Evolutionary conservation across 1,139 yeast genomes (phyloP).

Genomic region (Spathaspora sp.): DNA sequence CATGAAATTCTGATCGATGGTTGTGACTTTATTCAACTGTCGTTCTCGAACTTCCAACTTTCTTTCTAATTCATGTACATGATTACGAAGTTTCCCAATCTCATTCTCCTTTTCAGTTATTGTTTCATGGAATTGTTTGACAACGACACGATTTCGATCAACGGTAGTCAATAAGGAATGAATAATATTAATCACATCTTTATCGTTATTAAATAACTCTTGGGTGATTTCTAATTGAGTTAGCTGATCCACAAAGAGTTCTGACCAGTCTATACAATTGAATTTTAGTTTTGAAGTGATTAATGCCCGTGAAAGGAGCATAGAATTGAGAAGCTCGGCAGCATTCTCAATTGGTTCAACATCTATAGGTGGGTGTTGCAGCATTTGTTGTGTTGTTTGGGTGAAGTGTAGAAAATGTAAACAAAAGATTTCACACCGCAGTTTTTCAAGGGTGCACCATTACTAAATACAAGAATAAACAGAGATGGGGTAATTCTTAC

Average conservation of each 20-base stretch:
- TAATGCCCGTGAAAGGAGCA: constrained; percentile 39
- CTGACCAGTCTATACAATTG: constrained; percentile 36
- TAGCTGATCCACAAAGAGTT: constrained; percentile 23
- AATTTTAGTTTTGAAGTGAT: constrained; percentile 33
- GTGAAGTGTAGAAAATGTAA: neutral
- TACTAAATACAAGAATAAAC: too few species aligned
- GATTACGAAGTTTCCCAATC: constrained; percentile 26
- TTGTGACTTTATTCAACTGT: constrained; percentile 17
- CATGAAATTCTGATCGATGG: constrained; percentile 20
- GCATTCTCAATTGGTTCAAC: constrained; percentile 17
- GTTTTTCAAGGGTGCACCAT: too few species aligned
- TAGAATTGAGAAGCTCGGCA: constrained; percentile 38
- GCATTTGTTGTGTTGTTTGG: neutral
- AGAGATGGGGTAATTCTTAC: too few species aligned
- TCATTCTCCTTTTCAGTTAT: constrained; percentile 31
- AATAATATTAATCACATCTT: constrained; percentile 41
- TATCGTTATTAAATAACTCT: constrained; percentile 41
- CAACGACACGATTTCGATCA: constrained; percentile 39
- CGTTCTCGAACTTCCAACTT: constrained; percentile 19
- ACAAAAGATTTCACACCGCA: neutral
- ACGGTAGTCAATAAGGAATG: constrained; percentile 40
- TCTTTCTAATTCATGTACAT: constrained; percentile 22
- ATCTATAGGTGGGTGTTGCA: neutral
- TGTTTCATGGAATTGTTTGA: constrained; percentile 30
- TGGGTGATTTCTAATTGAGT: constrained; percentile 26